These are phyloP conservation scores for Apophysomyces trapeziformis DNA, from an alignment of 371 early-diverging fungal species.

Conservation along the genomic window DNA sequence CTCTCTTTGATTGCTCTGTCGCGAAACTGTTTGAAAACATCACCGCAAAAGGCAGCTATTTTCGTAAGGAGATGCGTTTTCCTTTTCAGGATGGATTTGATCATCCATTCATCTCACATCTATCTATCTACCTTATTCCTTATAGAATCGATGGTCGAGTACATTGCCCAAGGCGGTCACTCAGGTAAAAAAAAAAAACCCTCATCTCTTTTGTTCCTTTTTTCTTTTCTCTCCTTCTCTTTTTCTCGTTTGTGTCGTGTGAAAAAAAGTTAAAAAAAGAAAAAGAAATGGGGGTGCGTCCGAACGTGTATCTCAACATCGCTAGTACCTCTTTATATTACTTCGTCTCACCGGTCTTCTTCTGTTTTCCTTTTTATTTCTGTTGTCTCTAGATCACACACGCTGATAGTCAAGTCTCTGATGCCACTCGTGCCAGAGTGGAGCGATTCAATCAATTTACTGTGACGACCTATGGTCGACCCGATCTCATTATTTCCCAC, in stretches of 20 bases:
- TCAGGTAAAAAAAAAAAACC: neutral
- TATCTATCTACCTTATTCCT: neutral
- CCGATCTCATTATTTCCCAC: conserved; percentile 64
- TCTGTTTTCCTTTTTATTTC: too few relatives aligned
- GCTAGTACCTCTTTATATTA: too few relatives aligned
- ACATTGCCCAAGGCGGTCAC: neutral
- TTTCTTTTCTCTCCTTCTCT: too few relatives aligned
- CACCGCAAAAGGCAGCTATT: neutral
- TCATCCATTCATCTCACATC: neutral
- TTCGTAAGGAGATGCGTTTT: neutral
- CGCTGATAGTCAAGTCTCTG: conserved; percentile 48
- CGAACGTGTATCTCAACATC: too few relatives aligned
- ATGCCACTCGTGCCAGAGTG: conserved; percentile 44
- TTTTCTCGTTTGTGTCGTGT: neutral
- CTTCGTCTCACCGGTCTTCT: too few relatives aligned
- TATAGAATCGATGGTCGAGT: conserved; percentile 3
- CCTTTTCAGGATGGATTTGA: too few relatives aligned
- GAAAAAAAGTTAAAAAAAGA: neutral
- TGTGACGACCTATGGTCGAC: conserved; percentile 69
- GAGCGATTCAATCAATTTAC: conserved; percentile 58
- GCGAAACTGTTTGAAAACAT: neutral
- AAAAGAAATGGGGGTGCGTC: too few relatives aligned
- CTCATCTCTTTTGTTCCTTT: too few relatives aligned
- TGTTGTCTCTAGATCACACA: conserved; percentile 49
- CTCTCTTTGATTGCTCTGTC: neutral